Evolutionary conservation across 148 eudicot species (phyloP), one percentile per base, ranked within the genome.

Genomic region (Vaccinium macrocarpon): DNA sequence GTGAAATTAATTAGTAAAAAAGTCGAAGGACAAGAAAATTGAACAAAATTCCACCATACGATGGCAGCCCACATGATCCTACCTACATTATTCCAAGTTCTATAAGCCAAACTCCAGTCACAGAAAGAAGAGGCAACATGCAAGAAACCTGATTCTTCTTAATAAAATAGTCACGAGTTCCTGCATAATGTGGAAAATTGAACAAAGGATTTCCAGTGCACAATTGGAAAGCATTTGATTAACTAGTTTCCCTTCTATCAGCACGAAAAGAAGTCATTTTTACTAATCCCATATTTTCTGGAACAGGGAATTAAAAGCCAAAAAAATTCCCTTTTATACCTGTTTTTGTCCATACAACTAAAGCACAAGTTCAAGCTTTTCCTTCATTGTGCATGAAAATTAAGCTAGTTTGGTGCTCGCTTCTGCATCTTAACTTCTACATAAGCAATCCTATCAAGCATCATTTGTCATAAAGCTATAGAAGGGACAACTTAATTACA

Each of bases 341-440:
- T 25, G 18, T 13, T 77, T 77, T 18, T 19, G 53, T 77, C 27
- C 80, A 25, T 55, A 77, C 55, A 50, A 15, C 80, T 51, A 51
- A 23, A 15, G 61, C 42, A 51, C 80, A 50, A 50, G 38, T 50
- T 51, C 55, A 51, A 14, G 18, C 16, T 51, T 46, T 76, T 51
- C 80, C 38, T 25, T 51, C 11, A 25, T 51, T 23, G 59, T 50
- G 61, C 57, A 51, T 77, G 59, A 77, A 77, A 25, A 42, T 49
- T 76, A 13, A 4, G 23, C 42, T 12, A 53, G 81, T 29, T 77
- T 51, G 13, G 42, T 55, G 21, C 48, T 78, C 27, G 81, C 64
- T 78, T 78, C 81, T 52, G 48, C 48, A 78, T 78, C 81, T 15
- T 10, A 55, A 55, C 81, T 78, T 78, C 14, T 29, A 29, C 46